These are phyloP conservation scores for Haplosporangium sp. DNA, from an alignment of 371 early-diverging fungal species.

Conservation along the genomic window DNA sequence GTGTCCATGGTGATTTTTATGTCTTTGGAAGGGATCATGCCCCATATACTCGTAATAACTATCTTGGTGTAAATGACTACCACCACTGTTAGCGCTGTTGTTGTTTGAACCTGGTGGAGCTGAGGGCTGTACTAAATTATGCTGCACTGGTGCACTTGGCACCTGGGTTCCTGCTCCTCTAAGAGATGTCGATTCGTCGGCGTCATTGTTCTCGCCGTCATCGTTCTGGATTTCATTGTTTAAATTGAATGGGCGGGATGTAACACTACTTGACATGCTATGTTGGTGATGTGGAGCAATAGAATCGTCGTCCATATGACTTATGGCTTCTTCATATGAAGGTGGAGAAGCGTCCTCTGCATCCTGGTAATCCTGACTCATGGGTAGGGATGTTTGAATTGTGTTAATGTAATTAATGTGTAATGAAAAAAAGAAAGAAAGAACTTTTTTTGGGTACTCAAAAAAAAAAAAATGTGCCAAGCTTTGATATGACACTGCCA, in stretches of 20 bases:
- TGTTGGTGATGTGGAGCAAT: conserved; percentile 10
- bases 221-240: conserved; percentile 22
- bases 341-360: conserved; percentile 31
- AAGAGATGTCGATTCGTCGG: neutral
- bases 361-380: conserved; percentile 10
- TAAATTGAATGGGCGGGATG: neutral
- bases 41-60: neutral
- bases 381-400: neutral
- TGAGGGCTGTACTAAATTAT: conserved; percentile 16
- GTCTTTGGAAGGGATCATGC: conserved; percentile 1
- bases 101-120: neutral
- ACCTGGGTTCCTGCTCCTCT: neutral
- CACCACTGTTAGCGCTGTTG: neutral
- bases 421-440: neutral
- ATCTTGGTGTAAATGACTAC: neutral
- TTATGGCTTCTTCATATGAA: conserved; percentile 52
- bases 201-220: conserved; percentile 4
- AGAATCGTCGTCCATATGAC: conserved; percentile 22
- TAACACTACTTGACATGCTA: neutral
- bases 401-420: neutral
- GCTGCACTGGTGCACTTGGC: conserved; percentile 10
- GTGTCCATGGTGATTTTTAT: conserved; percentile 10
- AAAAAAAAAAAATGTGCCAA: neutral
- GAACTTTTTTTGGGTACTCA: neutral
- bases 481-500: neutral